Conservation (phyloP, 805 yeast species). For the Sugiyamaella marilandica region DNA sequence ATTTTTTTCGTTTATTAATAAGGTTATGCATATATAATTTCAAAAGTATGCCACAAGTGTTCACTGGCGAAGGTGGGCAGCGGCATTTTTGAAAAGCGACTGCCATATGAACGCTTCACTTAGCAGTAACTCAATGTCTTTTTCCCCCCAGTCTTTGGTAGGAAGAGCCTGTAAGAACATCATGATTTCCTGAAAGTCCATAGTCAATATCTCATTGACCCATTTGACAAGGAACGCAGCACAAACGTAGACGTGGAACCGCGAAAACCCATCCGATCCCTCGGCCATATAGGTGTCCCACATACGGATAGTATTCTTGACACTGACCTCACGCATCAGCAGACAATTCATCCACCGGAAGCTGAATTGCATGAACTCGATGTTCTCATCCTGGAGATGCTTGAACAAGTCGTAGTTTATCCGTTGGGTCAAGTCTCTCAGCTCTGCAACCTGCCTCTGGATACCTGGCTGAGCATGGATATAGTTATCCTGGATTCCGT, state of each 20-base stretch:
- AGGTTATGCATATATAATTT: background rate
- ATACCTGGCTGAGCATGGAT: slow-evolving; percentile 99
- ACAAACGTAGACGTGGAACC: slow-evolving; percentile 94
- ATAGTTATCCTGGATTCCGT: slow-evolving; percentile 93
- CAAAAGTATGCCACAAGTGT: background rate
- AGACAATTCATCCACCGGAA: slow-evolving; percentile 99
- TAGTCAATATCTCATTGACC: slow-evolving; percentile 66
- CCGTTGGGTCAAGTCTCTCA: slow-evolving; percentile 69
- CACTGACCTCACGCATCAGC: slow-evolving; percentile 85
- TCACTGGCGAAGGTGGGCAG: slow-evolving; percentile 64
- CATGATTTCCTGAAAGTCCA: slow-evolving; percentile 93
- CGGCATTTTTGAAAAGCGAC: slow-evolving; percentile 80
- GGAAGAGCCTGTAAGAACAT: slow-evolving; percentile 90
- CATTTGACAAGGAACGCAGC: slow-evolving; percentile 93
- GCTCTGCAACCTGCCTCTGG: slow-evolving; percentile 78
- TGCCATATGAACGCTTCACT: slow-evolving; percentile 99
- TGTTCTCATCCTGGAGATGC: slow-evolving; percentile 74
- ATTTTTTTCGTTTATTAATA: no score
- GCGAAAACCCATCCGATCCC: slow-evolving; percentile 68
- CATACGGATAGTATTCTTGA: slow-evolving; percentile 79
- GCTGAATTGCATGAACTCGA: slow-evolving; percentile 93
- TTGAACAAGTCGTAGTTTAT: slow-evolving; percentile 69
- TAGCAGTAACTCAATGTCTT: slow-evolving; percentile 83
- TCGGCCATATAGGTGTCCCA: slow-evolving; percentile 86
- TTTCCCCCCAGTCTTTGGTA: slow-evolving; percentile 77